Evolutionary conservation across 768 basidiomycete genomes (phyloP), one percentile per base, ranked within the genome.

Genomic region (Steccherinum ochraceum): DNA sequence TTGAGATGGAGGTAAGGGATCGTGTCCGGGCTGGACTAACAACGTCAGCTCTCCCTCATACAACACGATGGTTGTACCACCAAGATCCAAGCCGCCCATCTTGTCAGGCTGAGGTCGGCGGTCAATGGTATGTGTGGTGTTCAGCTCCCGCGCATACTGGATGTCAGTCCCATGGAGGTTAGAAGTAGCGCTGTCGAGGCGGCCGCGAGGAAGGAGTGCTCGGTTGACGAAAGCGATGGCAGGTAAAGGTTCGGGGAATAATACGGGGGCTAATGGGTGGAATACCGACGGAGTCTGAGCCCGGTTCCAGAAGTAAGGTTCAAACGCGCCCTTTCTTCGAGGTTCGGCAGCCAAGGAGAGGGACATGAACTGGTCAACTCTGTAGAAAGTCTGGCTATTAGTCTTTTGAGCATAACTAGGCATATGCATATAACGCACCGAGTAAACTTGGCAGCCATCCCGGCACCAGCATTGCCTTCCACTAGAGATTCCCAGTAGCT

Each of bases 221-320:
- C 89, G 76, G 59, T 92, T 86, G 49, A 92, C 69, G 50, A 91
- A 75, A 1, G 78, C 74, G 18, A 88, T 63, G 0, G 78, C 72
- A 1, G 89, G 88, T 1, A 91, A 65, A 0, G 84, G 77, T 51
- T 92, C 88, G 0, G 84, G 79, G 65, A 93, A 91, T 12, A 89
- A 69, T 16, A 92, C 72, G 1, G 89, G 86, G 26, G 78, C 69
- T 40, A 84, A 69, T 1, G 77, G 75, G 26, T 79, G 70, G 42
- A 71, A 72, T 2, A 72, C 68, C 10, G 64, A 57, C 19, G 67
- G 65, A 0, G 72, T 60, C 16, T 60, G 49, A 35, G 71, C 64
- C 41, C 76, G 74, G 3, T 73, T 69, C 87, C 87, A 91, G 66
- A 84, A 89, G 56, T 83, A 79, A 0, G 87, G 86, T 55, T 89